Conservation (phyloP, 306 rosid genomes). For the Mucuna pruriens region DNA sequence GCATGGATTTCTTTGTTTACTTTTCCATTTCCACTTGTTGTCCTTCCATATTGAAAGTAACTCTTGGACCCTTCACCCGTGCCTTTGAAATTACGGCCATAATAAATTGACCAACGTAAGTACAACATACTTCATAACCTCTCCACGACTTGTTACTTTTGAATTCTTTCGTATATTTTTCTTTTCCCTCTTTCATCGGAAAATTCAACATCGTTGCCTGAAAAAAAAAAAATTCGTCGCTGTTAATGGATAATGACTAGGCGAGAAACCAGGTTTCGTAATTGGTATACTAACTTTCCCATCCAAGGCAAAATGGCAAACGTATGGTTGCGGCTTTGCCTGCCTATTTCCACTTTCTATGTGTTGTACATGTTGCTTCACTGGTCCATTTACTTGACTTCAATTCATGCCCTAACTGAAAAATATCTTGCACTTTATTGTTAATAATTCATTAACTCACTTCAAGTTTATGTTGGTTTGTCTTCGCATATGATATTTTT, state of each 20-base stretch:
- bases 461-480: neutral
- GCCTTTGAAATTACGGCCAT: too few species aligned
- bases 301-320: neutral
- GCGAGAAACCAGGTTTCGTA: neutral
- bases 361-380: neutral
- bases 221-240: neutral
- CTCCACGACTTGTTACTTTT: neutral
- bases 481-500: neutral
- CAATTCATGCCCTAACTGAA: neutral
- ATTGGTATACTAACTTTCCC: neutral
- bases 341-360: neutral
- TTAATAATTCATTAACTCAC: neutral
- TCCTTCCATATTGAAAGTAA: neutral
- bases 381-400: neutral
- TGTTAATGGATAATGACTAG: constrained; percentile 6
- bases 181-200: neutral
- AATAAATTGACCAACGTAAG: neutral
- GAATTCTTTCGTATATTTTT: neutral
- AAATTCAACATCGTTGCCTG: neutral
- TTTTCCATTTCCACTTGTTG: neutral
- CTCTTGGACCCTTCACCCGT: too few species aligned
- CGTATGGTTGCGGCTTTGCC: constrained; percentile 11
- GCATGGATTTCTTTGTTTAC: constrained; percentile 9
- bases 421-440: neutral
- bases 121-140: neutral